Base-by-base conservation (phyloP, 768 basidiomycete genomes). In the Baorangia bicolor region DNA sequence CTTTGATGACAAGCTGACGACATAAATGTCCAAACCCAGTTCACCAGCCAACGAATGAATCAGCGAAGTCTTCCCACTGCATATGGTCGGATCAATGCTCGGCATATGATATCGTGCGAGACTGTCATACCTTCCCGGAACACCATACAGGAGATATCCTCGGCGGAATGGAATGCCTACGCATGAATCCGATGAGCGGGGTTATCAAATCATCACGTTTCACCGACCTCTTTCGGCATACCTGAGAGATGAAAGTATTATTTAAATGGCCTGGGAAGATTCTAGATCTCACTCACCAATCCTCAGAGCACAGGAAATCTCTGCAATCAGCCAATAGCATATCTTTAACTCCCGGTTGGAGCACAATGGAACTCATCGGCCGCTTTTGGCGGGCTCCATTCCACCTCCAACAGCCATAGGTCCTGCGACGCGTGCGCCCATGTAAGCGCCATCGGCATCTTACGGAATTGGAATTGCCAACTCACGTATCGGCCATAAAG, bases 301-400 rank as follows among this genome's bases (percentile, higher is more conserved):
- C 88, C 65, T 93, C 91, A 18, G 91, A 92, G 47, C 80, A 78
- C 65, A 92, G 71, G 73, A 92, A 92, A 67, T 92, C 90, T 64
- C 82, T 90, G 77, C 91, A 92, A 70, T 94, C 92, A 11, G 86
- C 82, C 23, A 93, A 75, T 55, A 93, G 83, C 90, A 94, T 94
- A 68, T 94, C 92, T 65, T 92, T 92, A 10, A 93, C 90, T 40
- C 89, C 90, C 5, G 91, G 90, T 63, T 93, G 90, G 12, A 94
- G 79, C 14, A 94, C 91, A 57, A 94, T 93, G n/a, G 91, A 93
- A 64, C 87, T 90, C 87, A 94, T 88, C 0, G 92, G 92, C 31
- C 92, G 81, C 72, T 94, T 94, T 64, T 92, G 89, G 46, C 90
- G 81, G 6, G 91, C 88, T 40, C 90, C 92, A 62, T 91, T 93